Evolutionary conservation across 2,329 filamentous ascomycete genomes (phyloP).

Genomic region (Fusarium secorum): DNA sequence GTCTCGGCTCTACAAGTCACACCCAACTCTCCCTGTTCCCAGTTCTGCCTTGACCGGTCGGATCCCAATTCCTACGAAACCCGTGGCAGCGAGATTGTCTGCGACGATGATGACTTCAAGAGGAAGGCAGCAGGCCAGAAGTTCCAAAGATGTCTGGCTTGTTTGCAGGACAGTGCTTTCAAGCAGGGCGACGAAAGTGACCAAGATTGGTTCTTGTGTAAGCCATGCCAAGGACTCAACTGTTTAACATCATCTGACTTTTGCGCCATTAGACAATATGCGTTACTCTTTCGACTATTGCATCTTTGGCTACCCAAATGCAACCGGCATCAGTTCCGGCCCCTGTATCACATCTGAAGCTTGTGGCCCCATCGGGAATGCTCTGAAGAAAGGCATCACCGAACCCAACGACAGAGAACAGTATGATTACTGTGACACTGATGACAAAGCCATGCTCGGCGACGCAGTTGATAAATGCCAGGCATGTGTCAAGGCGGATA

Average conservation of each 20-base stretch:
- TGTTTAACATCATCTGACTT: background rate
- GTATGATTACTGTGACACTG: constrained; percentile 58
- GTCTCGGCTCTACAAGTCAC: constrained; percentile 58
- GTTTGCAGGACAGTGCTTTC: constrained; percentile 61
- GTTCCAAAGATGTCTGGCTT: constrained; percentile 60
- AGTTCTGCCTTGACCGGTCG: constrained; percentile 57
- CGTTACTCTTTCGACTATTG: constrained; percentile 62
- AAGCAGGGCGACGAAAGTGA: constrained; percentile 58
- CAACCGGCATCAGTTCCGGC: constrained; percentile 52
- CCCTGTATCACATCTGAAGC: constrained; percentile 61
- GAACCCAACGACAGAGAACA: constrained; percentile 45
- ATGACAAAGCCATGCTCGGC: constrained; percentile 47
- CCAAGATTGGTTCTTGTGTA: constrained; percentile 65
- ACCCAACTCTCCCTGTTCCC: constrained; percentile 62
- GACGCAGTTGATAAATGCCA: constrained; percentile 52
- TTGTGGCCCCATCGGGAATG: constrained; percentile 55
- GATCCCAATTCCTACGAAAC: constrained; percentile 58
- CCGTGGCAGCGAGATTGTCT: constrained; percentile 55
- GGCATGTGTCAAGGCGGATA: constrained; percentile 55
- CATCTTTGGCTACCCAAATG: constrained; percentile 61
- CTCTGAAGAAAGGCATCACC: constrained; percentile 52
- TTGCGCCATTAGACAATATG: constrained; percentile 56
- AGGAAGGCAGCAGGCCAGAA: constrained; percentile 52
- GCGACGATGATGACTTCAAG: constrained; percentile 55
- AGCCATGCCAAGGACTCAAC: constrained; percentile 37